These are phyloP conservation scores for Backusella sp. DNA, from an alignment of 192 early-diverging fungal species.

Conservation along the genomic window DNA sequence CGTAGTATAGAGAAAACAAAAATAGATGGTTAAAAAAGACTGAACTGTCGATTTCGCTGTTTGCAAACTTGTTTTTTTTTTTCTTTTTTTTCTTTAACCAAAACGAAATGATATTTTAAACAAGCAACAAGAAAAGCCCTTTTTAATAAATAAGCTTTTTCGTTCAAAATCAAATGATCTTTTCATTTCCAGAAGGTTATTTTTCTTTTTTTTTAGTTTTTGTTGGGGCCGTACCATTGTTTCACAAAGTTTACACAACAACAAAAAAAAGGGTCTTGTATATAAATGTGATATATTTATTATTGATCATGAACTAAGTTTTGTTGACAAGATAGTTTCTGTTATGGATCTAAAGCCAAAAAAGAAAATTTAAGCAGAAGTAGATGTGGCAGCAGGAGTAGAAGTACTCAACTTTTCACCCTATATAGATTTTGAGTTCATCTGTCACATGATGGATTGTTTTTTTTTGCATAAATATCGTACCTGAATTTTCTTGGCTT, in stretches of 20 bases:
- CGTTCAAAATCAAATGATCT: too few relatives aligned
- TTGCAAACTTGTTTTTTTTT: too few relatives aligned
- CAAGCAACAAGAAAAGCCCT: too few relatives aligned
- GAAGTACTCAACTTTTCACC: neutral
- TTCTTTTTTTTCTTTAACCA: too few relatives aligned
- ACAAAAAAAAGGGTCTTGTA: neutral
- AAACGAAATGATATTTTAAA: too few relatives aligned
- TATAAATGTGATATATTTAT: neutral
- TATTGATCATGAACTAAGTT: neutral
- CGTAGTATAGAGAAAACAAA: too few relatives aligned
- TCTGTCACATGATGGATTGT: neutral
- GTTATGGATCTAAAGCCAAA: neutral
- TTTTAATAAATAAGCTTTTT: too few relatives aligned
- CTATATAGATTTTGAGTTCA: neutral
- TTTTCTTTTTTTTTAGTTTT: neutral
- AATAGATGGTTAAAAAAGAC: too few relatives aligned
- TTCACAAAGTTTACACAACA: neutral
- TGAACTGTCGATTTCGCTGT: too few relatives aligned
- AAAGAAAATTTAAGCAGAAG: neutral
- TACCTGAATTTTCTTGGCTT: constrained; percentile 51
- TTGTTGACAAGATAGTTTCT: neutral
- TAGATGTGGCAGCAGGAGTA: neutral
- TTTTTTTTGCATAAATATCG: neutral
- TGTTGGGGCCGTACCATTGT: neutral
- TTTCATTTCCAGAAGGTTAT: too few relatives aligned